phyloP scores from a whole-genome alignment of 2,329 filamentous ascomycete species.

The Botrytis fragariae region DNA sequence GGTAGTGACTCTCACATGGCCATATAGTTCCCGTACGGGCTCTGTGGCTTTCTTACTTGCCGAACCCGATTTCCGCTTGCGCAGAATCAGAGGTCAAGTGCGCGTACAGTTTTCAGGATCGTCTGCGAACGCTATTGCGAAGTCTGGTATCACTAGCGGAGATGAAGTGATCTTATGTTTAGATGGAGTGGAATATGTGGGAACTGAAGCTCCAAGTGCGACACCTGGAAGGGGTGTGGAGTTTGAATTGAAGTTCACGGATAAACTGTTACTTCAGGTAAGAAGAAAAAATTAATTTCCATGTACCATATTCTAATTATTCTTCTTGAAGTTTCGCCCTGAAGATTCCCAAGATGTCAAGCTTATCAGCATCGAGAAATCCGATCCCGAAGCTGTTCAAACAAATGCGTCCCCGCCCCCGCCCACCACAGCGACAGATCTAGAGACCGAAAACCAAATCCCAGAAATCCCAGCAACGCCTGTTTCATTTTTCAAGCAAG shows the following conservation, averaged over 20 bases:
- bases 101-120: conserved; percentile 71
- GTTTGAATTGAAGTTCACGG: conserved; percentile 57
- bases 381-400: conserved; percentile 32
- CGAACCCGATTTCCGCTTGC: conserved; percentile 79
- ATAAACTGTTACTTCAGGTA: conserved; percentile 50
- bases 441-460: conserved; percentile 18
- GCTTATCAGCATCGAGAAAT: conserved; percentile 53
- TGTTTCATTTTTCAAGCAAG: conserved; percentile 28
- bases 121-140: conserved; percentile 66
- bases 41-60: conserved; percentile 77
- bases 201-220: conserved; percentile 40
- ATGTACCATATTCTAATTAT: conserved; percentile 26
- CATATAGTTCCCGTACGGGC: conserved; percentile 75
- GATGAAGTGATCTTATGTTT: conserved; percentile 71
- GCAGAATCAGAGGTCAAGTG: conserved; percentile 74
- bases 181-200: conserved; percentile 62
- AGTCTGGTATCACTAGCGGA: conserved; percentile 69
- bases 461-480: conserved; percentile 30
- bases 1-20: conserved; percentile 84
- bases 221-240: conserved; percentile 53
- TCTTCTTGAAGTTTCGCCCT: conserved; percentile 44
- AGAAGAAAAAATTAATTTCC: conserved; percentile 16
- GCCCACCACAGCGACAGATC: conserved; percentile 28
- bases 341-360: conserved; percentile 49
- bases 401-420: conserved; percentile 17